Evolutionary conservation across 2,329 filamentous ascomycete species (phyloP), one percentile per base, ranked within the genome.

Genomic region (Verticillium klebahnii): DNA sequence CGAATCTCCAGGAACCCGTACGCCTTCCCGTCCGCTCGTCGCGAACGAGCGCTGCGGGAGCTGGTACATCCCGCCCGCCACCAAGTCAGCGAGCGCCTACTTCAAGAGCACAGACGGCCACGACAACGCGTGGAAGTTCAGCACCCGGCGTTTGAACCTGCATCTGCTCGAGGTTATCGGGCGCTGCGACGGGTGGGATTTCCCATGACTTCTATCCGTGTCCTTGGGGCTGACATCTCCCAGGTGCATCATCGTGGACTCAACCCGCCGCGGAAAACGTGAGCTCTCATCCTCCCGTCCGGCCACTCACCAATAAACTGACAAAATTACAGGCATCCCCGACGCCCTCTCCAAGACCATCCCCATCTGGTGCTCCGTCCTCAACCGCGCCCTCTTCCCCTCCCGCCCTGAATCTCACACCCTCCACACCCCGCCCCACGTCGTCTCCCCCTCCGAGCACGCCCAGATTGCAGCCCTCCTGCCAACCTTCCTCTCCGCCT

Each of bases 81-180:
- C 70, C 31, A 95, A 94, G 75, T 77, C 72, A 1, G 90, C 85
- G 36, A 93, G 90, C 66, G 91, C 90, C 36, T 99, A 98, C 76
- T 99, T 98, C 78, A 99, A 99, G 81, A 96, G 92, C 76, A 99
- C 95, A 2, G 95, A 99, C 77, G 95, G 95, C 1, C 95, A 99
- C 74, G 87, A 88, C 59, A 89, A 91, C 9, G 88, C 96, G 70
- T 99, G 95, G 95, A 85, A 88, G 64, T 97, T 98, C 72, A 97
- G 91, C 75, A 84, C 89, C 25, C 80, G 95, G 65, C 82, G 95
- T 66, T 76, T 98, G 70, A 99, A 99, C 72, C 72, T 97, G 69
- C 91, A 96, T 66, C 72, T 98, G 17, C 74, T 97, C 58, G 82
- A 87, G 37, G 70, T 93, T 50, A 82, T 94, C 60, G 86, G 84